Base-by-base conservation (phyloP, 2,329 filamentous ascomycete genomes). In the Ascochyta fabae region DNA sequence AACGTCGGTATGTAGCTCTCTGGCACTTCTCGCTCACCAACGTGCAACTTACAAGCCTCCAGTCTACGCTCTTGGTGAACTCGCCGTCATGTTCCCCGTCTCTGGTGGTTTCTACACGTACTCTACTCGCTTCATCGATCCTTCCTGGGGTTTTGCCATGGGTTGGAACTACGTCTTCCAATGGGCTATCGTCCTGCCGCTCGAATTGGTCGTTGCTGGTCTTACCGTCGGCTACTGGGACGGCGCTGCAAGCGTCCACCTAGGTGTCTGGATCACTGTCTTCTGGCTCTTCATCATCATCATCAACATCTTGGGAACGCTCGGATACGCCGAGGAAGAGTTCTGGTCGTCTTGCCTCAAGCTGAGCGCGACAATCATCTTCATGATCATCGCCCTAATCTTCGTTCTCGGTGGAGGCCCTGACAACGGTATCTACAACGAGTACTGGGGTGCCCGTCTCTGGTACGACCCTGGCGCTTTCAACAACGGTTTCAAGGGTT, bases 41-140 rank as follows among this genome's bases (percentile, higher is more conserved):
- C n/a, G 26, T 58, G 52, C 9, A 50, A 57, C 83, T 61, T 71
- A 83, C 41, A 76, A 75, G 70, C 70, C 31, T 61, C 71, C 79
- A 65, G 81, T 87, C 50, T 81, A 81, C 43, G 78, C 77, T 44
- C 78, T 81, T 51, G 71, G 73, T 70, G 73, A 75, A 70, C 84
- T 88, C 77, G 84, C 85, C 22, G 81, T 86, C 29, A 85, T 77
- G 80, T 88, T 47, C 84, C 86, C 3, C 72, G 86, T 59, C 78
- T 84, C 26, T 81, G 82, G 65, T 78, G 78, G 54, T 78, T 81
- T 53, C 81, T 84, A 79, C 76, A 79, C 55, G 68, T 81, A 66
- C 82, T 83, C 71, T 74, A 74, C 54, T 57, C 78, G 78, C 62
- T 81, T 80, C 63, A 77, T 80, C 56, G 77, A 80, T 68, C 78